Evolutionary conservation across 164 flowering plant genomes (phyloP), one percentile per base, ranked within the genome.

Genomic region (Vitis amurensis): DNA sequence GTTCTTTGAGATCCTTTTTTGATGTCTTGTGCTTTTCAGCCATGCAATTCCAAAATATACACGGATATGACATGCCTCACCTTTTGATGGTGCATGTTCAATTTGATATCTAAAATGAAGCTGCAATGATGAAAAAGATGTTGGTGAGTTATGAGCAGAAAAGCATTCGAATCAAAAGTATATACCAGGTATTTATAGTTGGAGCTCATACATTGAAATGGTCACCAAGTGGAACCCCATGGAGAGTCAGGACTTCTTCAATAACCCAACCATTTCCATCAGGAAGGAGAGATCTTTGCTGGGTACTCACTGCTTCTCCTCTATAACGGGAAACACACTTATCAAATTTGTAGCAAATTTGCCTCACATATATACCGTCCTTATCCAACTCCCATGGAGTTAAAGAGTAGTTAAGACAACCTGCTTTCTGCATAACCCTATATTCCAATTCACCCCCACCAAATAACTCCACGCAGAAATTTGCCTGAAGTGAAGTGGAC

Each of bases 191-290:
- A 23, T 14, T 44, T 11, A 44, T 29, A 31, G 44, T 52, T 59
- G 29, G 16, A 17, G 37, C 68, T 10, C 87, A 23, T 89, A 94
- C 99, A 70, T 80, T 92, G 77, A 90, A 95, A 74, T 84, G 82
- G 75, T 95, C 99, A 13, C 94, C 94, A 17, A 91, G 86, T 37
- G 99, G 99, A 70, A 92, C 81, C 51, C 92, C 94, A 69, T 91
- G 91, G 62, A 95, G 91, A 23, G 90, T 88, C 93, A 89, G 80
- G 69, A 88, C 90, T 80, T 95, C 99, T 83, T 95, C 98, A 58
- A 92, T 66, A 61, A 84, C 72, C 98, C 97, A 95, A 67, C 94
- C 94, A 59, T 81, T 87, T 70, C 71, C 78, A 64, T 85, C 88
- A 29, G 87, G 50, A 11, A 89, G 83, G 7, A 83, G 83, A 62